Evolutionary conservation across 1,284 basidiomycete species (phyloP), one percentile per base, ranked within the genome.

Genomic region (Sphagnurus paluster): DNA sequence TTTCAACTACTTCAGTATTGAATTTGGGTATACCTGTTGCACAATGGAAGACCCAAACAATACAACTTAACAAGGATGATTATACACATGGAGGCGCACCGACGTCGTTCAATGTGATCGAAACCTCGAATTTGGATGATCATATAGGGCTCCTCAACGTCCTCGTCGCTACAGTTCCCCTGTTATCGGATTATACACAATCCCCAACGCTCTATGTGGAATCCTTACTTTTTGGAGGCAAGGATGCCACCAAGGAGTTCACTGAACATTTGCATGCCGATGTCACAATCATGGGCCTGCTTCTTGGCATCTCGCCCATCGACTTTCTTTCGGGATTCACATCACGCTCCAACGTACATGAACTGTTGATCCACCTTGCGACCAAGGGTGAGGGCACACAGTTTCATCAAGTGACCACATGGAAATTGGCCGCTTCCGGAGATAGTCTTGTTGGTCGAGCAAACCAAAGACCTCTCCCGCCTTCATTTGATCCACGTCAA

Each of bases 71-170:
- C 20, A 52, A 49, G 3, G 58, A 43, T 0, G 67, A 70, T 17
- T 77, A 77, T 42, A 52, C 32, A 19, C 5, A 21, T 6, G 13
- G 41, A 17, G 16, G 28, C 20, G 69, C 67, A 3, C 71, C 72
- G 10, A 53, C 59, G 4, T 44, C 26, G 2, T 80, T 79, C 59
- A 62, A 77, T 38, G 64, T 73, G 29, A 73, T 79, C 37, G 72
- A 80, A 33, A 74, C 77, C 1, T 76, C 76, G 19, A 77, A 76
- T 43, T 38, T 78, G 9, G 52, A 57, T 19, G 75, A 78, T 46
- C 68, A 75, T 30, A 39, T 76, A 5, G 77, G 75, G 1, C 55
- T 77, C 13, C 48, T 77, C 21, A 79, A 79, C 49, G 41, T 79
- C 10, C 59, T 80, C 17, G 47, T 67, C n/a, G 63, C 59, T 10